Base-by-base conservation (phyloP, 495 filamentous ascomycete species). In the Penicillium pancosmium region DNA sequence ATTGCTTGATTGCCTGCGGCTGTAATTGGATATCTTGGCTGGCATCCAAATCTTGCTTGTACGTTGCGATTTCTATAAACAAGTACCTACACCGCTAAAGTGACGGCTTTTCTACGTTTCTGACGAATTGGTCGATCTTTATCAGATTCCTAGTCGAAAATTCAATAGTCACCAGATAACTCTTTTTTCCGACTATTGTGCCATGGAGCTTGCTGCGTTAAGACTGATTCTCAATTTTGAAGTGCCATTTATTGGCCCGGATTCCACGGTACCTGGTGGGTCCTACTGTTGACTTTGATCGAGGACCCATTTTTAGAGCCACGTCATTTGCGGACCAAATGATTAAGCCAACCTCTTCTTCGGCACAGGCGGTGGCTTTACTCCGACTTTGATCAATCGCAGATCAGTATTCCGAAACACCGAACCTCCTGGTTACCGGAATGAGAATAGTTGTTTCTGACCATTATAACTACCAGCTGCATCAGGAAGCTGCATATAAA, bases 1-100 rank as follows among this genome's bases (percentile, higher is more conserved):
- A 1, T 54, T 43, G 31, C 35, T 54, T 54, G 44, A 21, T 54
- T 59, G 9, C 6, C 19, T n/a, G 5, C 41, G 23, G 34, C 21
- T 44, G 40, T 2, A n/a, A 12, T 34, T 31, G 33, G 33, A 12
- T 43, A 10, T 38, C 51, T 59, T 59, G 51, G 57, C 51, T 40
- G 16, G n/a, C 27, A 31, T 31, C 2, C 2, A 40, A 59, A 52
- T 36, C 40, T 54, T 35, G 51, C 44, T 50, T 18, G n/a, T 33
- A 54, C 25, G 19, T 49, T 50, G 33, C 34, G 46, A 2, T 41
- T 21, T 19, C 27, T 31, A 31, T 31, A 9, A 1, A 40, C 4
- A 38, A 19, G 25, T 44, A 46, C 41, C 5, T 31, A 18, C 50
- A 18, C 18, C 44, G 25, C 49, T 51, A 4, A 16, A 3, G 16